These are phyloP conservation scores for Elaeis guineensis DNA, from an alignment of 176 grass and related monocot genomes.

Conservation along the genomic window DNA sequence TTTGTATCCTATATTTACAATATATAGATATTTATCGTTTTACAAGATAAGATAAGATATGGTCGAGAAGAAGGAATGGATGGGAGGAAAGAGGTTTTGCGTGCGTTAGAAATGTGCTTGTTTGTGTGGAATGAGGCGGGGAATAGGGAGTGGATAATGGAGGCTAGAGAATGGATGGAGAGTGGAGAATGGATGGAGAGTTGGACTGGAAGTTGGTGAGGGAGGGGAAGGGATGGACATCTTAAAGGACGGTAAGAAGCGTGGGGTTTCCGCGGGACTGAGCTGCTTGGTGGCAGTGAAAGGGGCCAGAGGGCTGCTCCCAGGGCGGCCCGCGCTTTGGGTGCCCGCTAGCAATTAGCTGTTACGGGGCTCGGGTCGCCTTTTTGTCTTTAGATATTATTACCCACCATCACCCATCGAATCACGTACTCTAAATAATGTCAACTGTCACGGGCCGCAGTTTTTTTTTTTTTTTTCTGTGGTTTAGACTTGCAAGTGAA, in stretches of 20 bases:
- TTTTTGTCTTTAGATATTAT: too few relatives aligned
- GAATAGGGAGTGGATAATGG: background rate
- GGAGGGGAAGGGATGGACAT: background rate
- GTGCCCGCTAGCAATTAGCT: conserved; percentile 53
- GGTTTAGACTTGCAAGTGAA: too few relatives aligned
- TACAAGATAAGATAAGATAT: too few relatives aligned
- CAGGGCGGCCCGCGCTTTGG: conserved; percentile 38
- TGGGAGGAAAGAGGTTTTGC: background rate
- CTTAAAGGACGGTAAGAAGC: conserved; percentile 46
- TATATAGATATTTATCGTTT: too few relatives aligned
- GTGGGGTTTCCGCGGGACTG: conserved; percentile 31
- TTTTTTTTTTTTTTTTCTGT: too few relatives aligned
- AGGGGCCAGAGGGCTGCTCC: background rate
- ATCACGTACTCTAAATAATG: too few relatives aligned
- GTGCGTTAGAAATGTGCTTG: background rate
- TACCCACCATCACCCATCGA: too few relatives aligned
- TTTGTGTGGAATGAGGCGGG: background rate
- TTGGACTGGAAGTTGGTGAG: conserved; percentile 10
- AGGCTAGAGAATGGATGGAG: background rate
- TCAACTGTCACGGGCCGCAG: too few relatives aligned
- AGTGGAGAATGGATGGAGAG: background rate
- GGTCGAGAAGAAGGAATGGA: too few relatives aligned
- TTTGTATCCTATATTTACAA: background rate
- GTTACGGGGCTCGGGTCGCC: background rate
- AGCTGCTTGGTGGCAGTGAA: background rate